A percentile compares a stretch with the other conserved stretches of the same genome.
These are phyloP conservation scores for Rhododendron henanense DNA, from an alignment of 148 eudicot genomes.

Conservation along the genomic window DNA sequence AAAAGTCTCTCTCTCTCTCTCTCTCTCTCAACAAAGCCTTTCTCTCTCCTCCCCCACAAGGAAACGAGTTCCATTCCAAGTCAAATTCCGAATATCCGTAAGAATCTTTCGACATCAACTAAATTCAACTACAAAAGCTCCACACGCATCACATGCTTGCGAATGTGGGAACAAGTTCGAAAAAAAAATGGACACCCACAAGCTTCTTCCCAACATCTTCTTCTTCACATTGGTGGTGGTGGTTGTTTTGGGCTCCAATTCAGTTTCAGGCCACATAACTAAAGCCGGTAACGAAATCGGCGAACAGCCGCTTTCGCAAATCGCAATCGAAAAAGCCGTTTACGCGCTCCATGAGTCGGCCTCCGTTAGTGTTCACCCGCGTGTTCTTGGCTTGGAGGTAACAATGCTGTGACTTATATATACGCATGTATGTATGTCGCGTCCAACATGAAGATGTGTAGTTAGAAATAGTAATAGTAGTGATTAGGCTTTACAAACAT, in stretches of 20 bases:
- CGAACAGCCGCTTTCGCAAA: conserved; percentile 56
- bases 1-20: no score
- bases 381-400: conserved; percentile 37
- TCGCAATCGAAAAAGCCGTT: conserved; percentile 41
- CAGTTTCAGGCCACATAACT: background rate
- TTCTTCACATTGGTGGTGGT: background rate
- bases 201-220: background rate
- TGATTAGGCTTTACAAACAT: no score
- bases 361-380: conserved; percentile 38
- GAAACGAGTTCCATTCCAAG: background rate
- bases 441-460: background rate
- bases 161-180: background rate
- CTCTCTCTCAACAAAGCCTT: background rate
- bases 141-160: background rate
- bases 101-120: background rate
- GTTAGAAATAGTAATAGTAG: background rate
- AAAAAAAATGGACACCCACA: background rate
- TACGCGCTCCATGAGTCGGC: conserved; percentile 24
- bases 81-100: background rate
- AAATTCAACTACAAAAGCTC: background rate
- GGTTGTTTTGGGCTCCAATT: background rate
- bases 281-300: background rate
- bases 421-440: background rate
- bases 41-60: background rate
- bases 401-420: background rate